These are phyloP conservation scores for Schizopora paradoxa DNA, from an alignment of 1,284 basidiomycete genomes.

Conservation along the genomic window DNA sequence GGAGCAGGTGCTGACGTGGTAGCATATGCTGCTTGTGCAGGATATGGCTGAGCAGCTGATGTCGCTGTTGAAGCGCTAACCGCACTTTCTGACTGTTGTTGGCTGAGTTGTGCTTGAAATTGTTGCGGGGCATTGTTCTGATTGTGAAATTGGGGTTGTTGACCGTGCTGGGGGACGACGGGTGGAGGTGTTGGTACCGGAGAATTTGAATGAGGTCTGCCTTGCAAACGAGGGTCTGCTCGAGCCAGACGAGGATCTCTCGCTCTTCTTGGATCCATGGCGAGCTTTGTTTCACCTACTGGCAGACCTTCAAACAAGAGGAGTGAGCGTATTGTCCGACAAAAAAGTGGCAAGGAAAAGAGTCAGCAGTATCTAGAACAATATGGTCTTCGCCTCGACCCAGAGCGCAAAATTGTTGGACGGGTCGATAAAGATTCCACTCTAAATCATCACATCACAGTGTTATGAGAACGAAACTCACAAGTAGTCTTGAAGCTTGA, in stretches of 20 bases:
- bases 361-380: slow-evolving; percentile 91
- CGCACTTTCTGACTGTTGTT: too few relatives aligned
- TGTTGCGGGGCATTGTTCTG: too few relatives aligned
- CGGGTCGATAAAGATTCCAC: slow-evolving; percentile 78
- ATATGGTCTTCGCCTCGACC: slow-evolving; percentile 67
- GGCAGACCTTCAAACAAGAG: slow-evolving; percentile 9
- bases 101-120: too few relatives aligned
- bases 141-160: too few relatives aligned
- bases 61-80: too few relatives aligned
- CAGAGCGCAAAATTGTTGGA: slow-evolving; percentile 32
- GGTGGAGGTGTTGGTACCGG: slow-evolving; percentile 27
- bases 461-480: too few relatives aligned
- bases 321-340: background rate
- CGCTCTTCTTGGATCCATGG: slow-evolving; percentile 74
- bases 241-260: slow-evolving; percentile 74
- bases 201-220: slow-evolving; percentile 38
- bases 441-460: slow-evolving; percentile 85
- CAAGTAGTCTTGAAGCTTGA: slow-evolving; percentile 6
- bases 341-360: slow-evolving; percentile 18
- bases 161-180: slow-evolving; percentile 19
- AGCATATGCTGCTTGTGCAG: background rate
- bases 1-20: background rate
- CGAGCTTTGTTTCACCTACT: background rate
- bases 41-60: slow-evolving; percentile 13
- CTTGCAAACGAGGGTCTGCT: slow-evolving; percentile 58